Conservation (phyloP, 768 basidiomycete genomes). For the Thelephora ganbajun region DNA sequence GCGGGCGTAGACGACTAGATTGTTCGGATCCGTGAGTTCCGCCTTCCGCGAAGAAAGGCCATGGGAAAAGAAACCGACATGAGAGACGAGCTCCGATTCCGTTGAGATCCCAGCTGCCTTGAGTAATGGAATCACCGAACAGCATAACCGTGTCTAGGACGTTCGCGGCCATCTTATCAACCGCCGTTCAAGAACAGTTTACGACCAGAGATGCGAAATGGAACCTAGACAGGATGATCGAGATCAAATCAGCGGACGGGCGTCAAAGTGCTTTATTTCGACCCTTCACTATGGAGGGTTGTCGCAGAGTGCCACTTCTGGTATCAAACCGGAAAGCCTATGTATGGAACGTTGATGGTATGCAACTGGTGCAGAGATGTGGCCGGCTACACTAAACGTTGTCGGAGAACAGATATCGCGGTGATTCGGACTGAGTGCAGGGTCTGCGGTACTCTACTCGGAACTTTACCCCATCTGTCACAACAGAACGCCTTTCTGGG, state of each 20-base stretch:
- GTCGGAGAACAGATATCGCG: conserved; percentile 50
- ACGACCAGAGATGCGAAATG: no score
- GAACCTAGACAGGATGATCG: no score
- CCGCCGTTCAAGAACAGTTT: no score
- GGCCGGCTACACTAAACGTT: background rate
- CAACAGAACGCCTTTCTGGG: conserved; percentile 97
- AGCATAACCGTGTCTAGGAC: conserved; percentile 58
- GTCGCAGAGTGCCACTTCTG: conserved; percentile 36
- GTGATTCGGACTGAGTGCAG: conserved; percentile 65
- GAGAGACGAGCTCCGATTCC: conserved; percentile 62
- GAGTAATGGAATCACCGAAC: conserved; percentile 75
- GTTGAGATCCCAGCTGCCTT: conserved; percentile 41
- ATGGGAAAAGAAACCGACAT: no score
- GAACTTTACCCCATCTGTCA: conserved; percentile 86
- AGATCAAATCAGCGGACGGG: no score
- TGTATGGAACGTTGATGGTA: conserved; percentile 84
- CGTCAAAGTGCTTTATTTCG: no score
- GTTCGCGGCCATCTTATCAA: conserved; percentile 33
- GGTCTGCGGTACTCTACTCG: conserved; percentile 74
- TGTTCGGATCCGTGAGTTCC: conserved; percentile 2
- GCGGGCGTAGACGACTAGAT: conserved; percentile 57
- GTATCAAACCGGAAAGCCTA: conserved; percentile 71
- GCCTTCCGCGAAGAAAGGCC: background rate
- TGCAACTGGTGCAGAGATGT: background rate
- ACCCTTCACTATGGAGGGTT: background rate